Evolutionary conservation across 2,329 filamentous ascomycete genomes (phyloP), one percentile per base, ranked within the genome.

Genomic region (Pseudogymnoascus destructans): DNA sequence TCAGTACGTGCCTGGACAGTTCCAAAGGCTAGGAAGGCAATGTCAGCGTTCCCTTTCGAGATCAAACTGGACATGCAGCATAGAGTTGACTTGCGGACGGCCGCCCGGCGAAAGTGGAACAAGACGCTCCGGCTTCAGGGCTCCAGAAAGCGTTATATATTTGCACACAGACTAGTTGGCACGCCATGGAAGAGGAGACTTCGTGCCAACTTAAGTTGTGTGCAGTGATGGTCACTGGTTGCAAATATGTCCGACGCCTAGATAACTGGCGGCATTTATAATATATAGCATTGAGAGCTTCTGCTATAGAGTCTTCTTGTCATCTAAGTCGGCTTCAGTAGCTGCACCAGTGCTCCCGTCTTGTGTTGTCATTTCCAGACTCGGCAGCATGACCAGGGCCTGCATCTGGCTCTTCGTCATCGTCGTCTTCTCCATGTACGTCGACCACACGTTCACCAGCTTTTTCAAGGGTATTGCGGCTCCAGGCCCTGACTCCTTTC

Each of bases 161-260:
- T 78, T 88, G 90, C 90, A 95, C 86, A 84, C 82, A 87, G 90
- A 95, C 90, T 93, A 84, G 91, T 93, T 84, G 86, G 84, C 88
- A 90, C 82, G 81, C 83, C 84, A 92, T 80, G 80, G 86, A 79
- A 75, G 75, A 80, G 78, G 77, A 77, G 71, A 64, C 74, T 75
- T 82, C 80, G 80, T 90, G 89, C 81, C 88, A 95, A 93, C 90
- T 95, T 87, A 95, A 95, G 86, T 55, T 87, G 87, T 86, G 87
- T 92, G 89, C 89, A 87, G 71, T 61, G 57, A 35, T 52, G 40
- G 40, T 46, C 40, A 46, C 40, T 46, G 40, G 21, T 46, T 25
- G 40, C 40, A 25, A 25, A 46, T 25, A n/a, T 46, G 40, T 46
- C 2, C 19, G 11, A n/a, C 40, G 40, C 40, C 40, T 23, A 46